phyloP scores from a whole-genome alignment of 257 asterid species.

The Euphrasia confusa region DNA sequence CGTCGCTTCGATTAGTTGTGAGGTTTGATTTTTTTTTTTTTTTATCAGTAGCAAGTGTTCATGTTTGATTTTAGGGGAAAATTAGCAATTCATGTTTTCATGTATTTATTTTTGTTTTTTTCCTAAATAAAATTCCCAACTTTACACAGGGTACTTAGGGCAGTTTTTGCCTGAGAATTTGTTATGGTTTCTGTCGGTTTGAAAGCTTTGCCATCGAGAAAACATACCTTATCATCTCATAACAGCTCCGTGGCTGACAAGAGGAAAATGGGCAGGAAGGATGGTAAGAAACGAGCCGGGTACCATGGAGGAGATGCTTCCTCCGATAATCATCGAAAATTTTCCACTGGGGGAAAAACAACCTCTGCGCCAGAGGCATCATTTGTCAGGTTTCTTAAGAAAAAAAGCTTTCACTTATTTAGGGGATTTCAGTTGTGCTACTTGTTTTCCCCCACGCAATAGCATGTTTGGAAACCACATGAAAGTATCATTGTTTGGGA shows the following conservation, averaged over 20 bases:
- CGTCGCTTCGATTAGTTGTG: slow-evolving; percentile 10
- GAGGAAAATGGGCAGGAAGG: slow-evolving; percentile 59
- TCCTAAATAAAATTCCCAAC: background rate
- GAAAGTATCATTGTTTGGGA: background rate
- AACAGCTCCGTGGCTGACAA: slow-evolving; percentile 33
- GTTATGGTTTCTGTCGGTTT: slow-evolving; percentile 55
- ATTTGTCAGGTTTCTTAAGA: slow-evolving; percentile 49
- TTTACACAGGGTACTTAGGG: slow-evolving; percentile 23
- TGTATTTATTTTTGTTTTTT: background rate
- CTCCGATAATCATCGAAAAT: slow-evolving; percentile 33
- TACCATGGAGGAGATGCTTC: slow-evolving; percentile 37
- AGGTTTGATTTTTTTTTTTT: background rate
- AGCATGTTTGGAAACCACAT: slow-evolving; percentile 5
- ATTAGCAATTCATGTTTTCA: background rate
- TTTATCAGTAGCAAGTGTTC: background rate
- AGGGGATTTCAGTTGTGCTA: background rate
- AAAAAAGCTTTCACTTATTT: slow-evolving; percentile 4
- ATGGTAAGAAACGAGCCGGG: slow-evolving; percentile 35
- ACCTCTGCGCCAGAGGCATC: slow-evolving; percentile 35
- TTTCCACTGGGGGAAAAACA: slow-evolving; percentile 30
- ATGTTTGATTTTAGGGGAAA: background rate
- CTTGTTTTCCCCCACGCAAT: slow-evolving; percentile 1
- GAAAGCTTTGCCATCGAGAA: slow-evolving; percentile 44
- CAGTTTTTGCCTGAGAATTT: slow-evolving; percentile 15
- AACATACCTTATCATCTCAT: slow-evolving; percentile 29